A percentile compares a stretch with the other conserved stretches of the same genome.
phyloP scores from a whole-genome alignment of 306 rosid genomes.

The Pachyrhizus erosus region DNA sequence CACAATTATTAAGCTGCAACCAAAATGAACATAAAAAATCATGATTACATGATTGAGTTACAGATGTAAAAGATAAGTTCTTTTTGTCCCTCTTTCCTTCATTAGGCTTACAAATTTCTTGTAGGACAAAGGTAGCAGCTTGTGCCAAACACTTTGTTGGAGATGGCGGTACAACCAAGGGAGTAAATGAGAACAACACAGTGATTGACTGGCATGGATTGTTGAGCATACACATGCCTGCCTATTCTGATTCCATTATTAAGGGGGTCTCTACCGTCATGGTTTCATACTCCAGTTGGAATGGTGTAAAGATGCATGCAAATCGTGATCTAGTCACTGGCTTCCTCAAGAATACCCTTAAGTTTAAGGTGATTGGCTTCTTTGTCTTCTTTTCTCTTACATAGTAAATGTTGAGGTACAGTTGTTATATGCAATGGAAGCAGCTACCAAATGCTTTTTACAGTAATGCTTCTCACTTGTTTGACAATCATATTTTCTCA shows the following conservation, averaged over 20 bases:
- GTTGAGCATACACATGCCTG: constrained; percentile 95
- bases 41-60: background rate
- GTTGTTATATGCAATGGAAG: constrained; percentile 23
- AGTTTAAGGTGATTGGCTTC: constrained; percentile 71
- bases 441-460: constrained; percentile 17
- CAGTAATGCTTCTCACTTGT: constrained; percentile 1
- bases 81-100: background rate
- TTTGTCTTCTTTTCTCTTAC: constrained; percentile 1
- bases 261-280: constrained; percentile 90
- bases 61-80: background rate
- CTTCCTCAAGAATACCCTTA: constrained; percentile 80
- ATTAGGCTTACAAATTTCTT: constrained; percentile 28
- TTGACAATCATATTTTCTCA: background rate
- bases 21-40: background rate
- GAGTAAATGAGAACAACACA: constrained; percentile 84
- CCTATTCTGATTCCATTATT: constrained; percentile 79
- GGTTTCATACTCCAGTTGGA: constrained; percentile 98
- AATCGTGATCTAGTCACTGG: constrained; percentile 71
- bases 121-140: constrained; percentile 91
- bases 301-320: constrained; percentile 94
- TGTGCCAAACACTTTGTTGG: constrained; percentile 99
- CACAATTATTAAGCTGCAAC: background rate
- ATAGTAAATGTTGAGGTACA: background rate
- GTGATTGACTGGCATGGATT: constrained; percentile 69
- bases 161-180: constrained; percentile 90